Evolutionary conservation across 2,329 filamentous ascomycete genomes (phyloP).

Genomic region (Stagonosporopsis chrysanthemi): DNA sequence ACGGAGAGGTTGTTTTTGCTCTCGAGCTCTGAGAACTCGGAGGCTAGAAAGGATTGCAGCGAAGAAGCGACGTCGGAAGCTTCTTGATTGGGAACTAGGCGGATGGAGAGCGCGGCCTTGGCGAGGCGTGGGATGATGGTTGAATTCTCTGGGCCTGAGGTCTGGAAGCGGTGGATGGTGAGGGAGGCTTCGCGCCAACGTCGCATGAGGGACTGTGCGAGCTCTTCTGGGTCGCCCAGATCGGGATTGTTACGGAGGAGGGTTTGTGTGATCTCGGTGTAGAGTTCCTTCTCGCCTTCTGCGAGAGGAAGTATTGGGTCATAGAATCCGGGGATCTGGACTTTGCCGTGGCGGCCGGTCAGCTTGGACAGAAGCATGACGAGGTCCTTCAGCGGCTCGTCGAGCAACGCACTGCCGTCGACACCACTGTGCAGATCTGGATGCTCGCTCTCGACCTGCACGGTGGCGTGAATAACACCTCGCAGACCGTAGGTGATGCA

Average conservation of each 20-base stretch:
- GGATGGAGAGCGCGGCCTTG: constrained; percentile 85
- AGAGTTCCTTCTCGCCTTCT: constrained; percentile 77
- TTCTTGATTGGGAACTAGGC: constrained; percentile 92
- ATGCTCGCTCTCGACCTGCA: constrained; percentile 83
- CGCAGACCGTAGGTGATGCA: constrained; percentile 94
- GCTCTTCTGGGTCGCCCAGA: constrained; percentile 68
- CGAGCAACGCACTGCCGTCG: constrained; percentile 88
- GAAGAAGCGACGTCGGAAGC: constrained; percentile 75
- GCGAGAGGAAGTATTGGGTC: constrained; percentile 80
- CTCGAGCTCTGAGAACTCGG: constrained; percentile 75
- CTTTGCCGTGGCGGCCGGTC: constrained; percentile 79
- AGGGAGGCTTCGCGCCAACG: constrained; percentile 95
- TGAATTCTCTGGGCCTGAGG: constrained; percentile 85
- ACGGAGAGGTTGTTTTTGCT: constrained; percentile 83
- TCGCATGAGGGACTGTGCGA: constrained; percentile 87
- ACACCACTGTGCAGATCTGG: constrained; percentile 95
- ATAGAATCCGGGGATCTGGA: constrained; percentile 89
- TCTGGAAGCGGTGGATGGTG: constrained; percentile 91
- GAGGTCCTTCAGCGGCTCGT: constrained; percentile 91
- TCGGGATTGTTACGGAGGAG: constrained; percentile 75
- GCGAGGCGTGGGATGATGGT: constrained; percentile 91
- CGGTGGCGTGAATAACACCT: constrained; percentile 90
- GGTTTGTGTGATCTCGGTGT: constrained; percentile 82
- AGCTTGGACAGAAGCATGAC: constrained; percentile 82
- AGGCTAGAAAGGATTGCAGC: constrained; percentile 71